These are phyloP conservation scores for Pseudogymnoascus sp. DNA, from an alignment of 2,329 filamentous ascomycete genomes.

Conservation along the genomic window DNA sequence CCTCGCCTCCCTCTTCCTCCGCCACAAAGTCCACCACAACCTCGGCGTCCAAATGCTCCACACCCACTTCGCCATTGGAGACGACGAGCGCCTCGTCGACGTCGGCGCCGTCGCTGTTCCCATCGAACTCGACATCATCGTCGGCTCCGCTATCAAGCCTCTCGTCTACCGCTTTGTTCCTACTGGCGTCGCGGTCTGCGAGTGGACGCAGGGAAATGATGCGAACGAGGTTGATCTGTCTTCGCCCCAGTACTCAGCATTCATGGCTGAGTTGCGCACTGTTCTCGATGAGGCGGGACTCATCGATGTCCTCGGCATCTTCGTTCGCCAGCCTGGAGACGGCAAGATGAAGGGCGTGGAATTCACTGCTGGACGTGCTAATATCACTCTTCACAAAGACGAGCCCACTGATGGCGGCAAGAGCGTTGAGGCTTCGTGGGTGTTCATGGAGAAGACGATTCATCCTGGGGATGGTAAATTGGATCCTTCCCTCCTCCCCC, in stretches of 20 bases:
- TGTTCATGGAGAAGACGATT: neutral
- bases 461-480: neutral
- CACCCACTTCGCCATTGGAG: slow-evolving; percentile 31
- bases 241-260: neutral
- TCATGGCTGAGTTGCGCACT: neutral
- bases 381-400: neutral
- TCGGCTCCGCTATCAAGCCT: neutral
- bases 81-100: slow-evolving; percentile 27
- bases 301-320: neutral
- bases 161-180: neutral
- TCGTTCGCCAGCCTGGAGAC: neutral
- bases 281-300: neutral
- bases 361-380: neutral
- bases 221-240: neutral
- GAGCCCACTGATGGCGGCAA: neutral
- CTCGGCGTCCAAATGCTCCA: slow-evolving; percentile 27
- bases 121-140: neutral
- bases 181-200: neutral
- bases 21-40: slow-evolving; percentile 30
- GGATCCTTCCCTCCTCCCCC: too few species aligned
- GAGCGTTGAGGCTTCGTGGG: neutral
- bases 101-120: slow-evolving; percentile 12
- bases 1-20: slow-evolving; percentile 15
- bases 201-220: neutral
- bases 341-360: neutral